Percentiles rank a stretch among this genome's conserved stretches.
These are phyloP conservation scores for Xylaria sp. DNA, from an alignment of 2,329 filamentous ascomycete species.

Conservation along the genomic window DNA sequence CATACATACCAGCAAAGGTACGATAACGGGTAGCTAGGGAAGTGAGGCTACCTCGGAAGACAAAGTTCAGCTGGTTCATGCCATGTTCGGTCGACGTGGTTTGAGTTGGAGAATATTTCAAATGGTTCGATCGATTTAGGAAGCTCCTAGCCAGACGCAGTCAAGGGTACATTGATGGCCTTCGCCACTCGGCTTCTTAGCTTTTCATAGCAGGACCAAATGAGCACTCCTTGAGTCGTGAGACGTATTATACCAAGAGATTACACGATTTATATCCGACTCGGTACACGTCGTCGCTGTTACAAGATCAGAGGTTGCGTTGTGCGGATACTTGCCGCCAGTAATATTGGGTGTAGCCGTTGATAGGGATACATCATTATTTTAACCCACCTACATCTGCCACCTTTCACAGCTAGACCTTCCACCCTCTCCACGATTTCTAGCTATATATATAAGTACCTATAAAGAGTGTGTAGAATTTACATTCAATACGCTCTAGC, in stretches of 20 bases:
- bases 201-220: conserved; percentile 19
- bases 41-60: conserved; percentile 1
- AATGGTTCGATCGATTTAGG: background rate
- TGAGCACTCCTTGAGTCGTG: conserved; percentile 4
- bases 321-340: no score
- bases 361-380: no score
- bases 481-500: no score
- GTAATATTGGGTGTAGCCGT: no score
- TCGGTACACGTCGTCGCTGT: background rate
- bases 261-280: background rate
- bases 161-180: conserved; percentile 4
- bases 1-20: conserved; percentile 14
- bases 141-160: background rate
- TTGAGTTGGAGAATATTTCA: background rate
- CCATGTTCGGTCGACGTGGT: conserved; percentile 2
- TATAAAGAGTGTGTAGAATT: no score
- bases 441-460: no score
- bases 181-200: background rate
- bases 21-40: conserved; percentile 9
- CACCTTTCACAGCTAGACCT: no score
- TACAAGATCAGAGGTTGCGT: background rate
- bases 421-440: no score
- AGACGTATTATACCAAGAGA: background rate
- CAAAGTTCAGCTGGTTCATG: background rate
- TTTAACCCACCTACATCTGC: no score